Conservation (phyloP, 2,329 filamentous ascomycete species). For the Monosporascus sp. region DNA sequence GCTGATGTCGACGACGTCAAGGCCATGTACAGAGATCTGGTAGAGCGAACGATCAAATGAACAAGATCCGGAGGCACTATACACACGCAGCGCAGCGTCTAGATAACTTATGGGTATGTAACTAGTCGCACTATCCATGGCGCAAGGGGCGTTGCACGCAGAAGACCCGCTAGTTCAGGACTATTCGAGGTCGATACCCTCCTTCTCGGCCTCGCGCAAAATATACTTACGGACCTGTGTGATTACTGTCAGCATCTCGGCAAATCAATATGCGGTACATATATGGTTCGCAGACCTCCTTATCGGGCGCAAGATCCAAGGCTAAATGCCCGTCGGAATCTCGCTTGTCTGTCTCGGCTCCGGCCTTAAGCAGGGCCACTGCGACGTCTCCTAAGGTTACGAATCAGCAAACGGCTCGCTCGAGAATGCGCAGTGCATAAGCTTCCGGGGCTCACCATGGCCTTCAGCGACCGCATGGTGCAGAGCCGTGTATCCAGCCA, state of each 20-base stretch:
- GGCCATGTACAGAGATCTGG: slow-evolving; percentile 89
- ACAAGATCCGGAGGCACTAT: slow-evolving; percentile 1
- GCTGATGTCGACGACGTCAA: slow-evolving; percentile 91
- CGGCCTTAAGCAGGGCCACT: slow-evolving; percentile 73
- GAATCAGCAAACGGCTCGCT: not conserved
- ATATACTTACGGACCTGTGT: slow-evolving; percentile 70
- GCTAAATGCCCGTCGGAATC: slow-evolving; percentile 66
- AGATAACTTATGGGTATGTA: slow-evolving; percentile 6
- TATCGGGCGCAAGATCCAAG: slow-evolving; percentile 80
- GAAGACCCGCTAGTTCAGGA: slow-evolving; percentile 1
- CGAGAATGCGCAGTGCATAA: not conserved
- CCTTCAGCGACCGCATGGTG: slow-evolving; percentile 82
- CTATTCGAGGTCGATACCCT: slow-evolving; percentile 63
- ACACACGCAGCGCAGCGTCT: slow-evolving; percentile 5
- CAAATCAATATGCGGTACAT: slow-evolving; percentile 1
- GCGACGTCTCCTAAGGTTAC: slow-evolving; percentile 64
- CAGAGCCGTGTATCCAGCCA: slow-evolving; percentile 77
- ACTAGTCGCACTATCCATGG: not conserved
- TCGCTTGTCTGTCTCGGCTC: slow-evolving; percentile 75
- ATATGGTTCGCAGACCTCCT: slow-evolving; percentile 54
- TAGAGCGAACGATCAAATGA: slow-evolving; percentile 75
- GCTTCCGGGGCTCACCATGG: slow-evolving; percentile 45
- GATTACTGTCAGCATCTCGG: slow-evolving; percentile 7
- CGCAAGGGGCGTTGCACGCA: slow-evolving; percentile 9
- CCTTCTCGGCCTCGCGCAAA: slow-evolving; percentile 70